Evolutionary conservation across 192 early-diverging fungal genomes (phyloP).

Genomic region (Coemansia sp.): DNA sequence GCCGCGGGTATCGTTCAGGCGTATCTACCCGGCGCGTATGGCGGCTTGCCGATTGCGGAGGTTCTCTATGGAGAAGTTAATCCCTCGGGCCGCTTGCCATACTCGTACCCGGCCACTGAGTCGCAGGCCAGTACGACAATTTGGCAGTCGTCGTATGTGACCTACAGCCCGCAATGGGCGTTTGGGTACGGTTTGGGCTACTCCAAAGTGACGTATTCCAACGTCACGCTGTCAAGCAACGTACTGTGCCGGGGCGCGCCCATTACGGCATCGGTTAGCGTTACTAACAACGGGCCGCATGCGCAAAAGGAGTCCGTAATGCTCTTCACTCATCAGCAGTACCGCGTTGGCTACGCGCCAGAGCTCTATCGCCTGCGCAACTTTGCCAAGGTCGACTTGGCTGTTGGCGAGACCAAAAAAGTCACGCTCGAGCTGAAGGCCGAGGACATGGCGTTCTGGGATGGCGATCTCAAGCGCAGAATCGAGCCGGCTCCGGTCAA

Average conservation of each 20-base stretch:
- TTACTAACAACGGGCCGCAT: constrained; percentile 51
- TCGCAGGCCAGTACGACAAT: constrained; percentile 37
- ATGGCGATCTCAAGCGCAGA: constrained; percentile 14
- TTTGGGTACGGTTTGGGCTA: constrained; percentile 64
- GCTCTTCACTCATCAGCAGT: constrained; percentile 58
- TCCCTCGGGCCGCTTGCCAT: constrained; percentile 62
- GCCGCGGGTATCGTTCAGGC: constrained; percentile 57
- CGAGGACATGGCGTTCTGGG: constrained; percentile 44
- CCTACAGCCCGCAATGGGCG: constrained; percentile 55
- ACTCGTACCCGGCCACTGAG: constrained; percentile 58
- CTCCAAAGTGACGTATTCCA: constrained; percentile 54
- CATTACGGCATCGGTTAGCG: constrained; percentile 28
- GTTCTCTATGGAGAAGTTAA: constrained; percentile 59
- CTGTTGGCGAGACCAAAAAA: constrained; percentile 43
- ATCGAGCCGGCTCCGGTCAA: constrained; percentile 36
- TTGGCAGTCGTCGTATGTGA: constrained; percentile 48
- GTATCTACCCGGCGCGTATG: constrained; percentile 64
- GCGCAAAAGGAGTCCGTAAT: constrained; percentile 58
- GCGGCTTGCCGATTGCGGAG: constrained; percentile 60
- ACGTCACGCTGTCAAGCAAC: constrained; percentile 36
- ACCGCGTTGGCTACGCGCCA: constrained; percentile 53
- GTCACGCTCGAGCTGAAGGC: constrained; percentile 46
- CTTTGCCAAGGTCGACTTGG: constrained; percentile 54
- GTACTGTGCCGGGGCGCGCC: neutral
- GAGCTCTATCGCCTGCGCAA: constrained; percentile 56